A percentile compares a stretch with the other conserved stretches of the same genome.
These are phyloP conservation scores for Cadophora gregata DNA, from an alignment of 2,329 filamentous ascomycete genomes.

Conservation along the genomic window DNA sequence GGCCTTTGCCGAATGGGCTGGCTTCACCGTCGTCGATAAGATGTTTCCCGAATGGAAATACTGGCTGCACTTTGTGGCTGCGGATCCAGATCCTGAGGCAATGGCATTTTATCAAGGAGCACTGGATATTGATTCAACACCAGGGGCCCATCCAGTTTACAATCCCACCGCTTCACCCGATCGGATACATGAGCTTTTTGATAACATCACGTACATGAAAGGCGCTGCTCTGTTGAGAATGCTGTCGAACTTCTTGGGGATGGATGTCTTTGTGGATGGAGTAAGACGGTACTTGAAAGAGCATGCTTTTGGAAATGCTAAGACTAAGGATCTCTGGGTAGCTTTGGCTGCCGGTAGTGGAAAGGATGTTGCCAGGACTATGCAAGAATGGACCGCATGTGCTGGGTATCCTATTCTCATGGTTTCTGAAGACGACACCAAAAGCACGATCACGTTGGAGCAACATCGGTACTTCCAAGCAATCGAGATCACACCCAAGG, in stretches of 20 bases:
- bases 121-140: constrained; percentile 28
- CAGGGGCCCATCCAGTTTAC: constrained; percentile 29
- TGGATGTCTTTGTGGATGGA: constrained; percentile 73
- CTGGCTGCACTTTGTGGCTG: constrained; percentile 19
- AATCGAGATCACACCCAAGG: constrained; percentile 53
- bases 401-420: constrained; percentile 72
- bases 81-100: constrained; percentile 1
- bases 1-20: constrained; percentile 71
- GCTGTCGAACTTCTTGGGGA: constrained; percentile 74
- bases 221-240: constrained; percentile 74
- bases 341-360: constrained; percentile 71
- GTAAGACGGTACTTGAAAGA: constrained; percentile 71
- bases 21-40: constrained; percentile 29
- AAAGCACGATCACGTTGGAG: constrained; percentile 58
- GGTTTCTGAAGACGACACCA: constrained; percentile 58
- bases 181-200: constrained; percentile 71
- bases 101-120: constrained; percentile 24
- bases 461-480: constrained; percentile 75
- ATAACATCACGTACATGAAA: constrained; percentile 76
- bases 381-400: constrained; percentile 76
- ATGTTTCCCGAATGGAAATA: constrained; percentile 25
- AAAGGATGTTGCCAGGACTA: constrained; percentile 70
- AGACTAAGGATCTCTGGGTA: constrained; percentile 71
- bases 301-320: constrained; percentile 68
- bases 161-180: constrained; percentile 20